Evolutionary conservation across 805 yeast genomes (phyloP).

Genomic region (Hanseniaspora occidentalis): DNA sequence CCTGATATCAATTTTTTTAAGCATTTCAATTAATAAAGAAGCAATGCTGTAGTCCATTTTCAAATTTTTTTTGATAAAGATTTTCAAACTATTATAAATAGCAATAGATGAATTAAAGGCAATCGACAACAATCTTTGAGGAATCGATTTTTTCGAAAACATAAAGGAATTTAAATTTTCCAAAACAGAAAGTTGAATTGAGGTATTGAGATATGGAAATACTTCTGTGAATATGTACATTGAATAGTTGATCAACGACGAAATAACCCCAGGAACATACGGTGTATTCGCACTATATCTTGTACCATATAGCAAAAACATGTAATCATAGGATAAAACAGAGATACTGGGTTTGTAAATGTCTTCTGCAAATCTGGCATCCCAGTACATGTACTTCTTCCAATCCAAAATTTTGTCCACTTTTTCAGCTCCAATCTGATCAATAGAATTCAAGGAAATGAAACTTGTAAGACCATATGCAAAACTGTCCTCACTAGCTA

Average conservation of each 20-base stretch:
- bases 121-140: conserved; percentile 34
- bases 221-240: conserved; percentile 62
- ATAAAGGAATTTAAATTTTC: conserved; percentile 59
- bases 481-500: conserved; percentile 28
- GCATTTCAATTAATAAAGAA: conserved; percentile 35
- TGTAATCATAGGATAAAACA: conserved; percentile 8
- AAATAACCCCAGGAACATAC: conserved; percentile 32
- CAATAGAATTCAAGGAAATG: conserved; percentile 24
- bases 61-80: conserved; percentile 13
- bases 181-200: conserved; percentile 77
- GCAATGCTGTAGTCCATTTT: conserved; percentile 28
- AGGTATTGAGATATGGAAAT: conserved; percentile 58
- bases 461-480: conserved; percentile 46
- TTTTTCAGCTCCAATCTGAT: conserved; percentile 10
- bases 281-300: conserved; percentile 24
- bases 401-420: background rate
- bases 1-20: conserved; percentile 30
- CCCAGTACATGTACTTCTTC: conserved; percentile 12
- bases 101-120: conserved; percentile 53
- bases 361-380: conserved; percentile 13
- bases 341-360: conserved; percentile 12
- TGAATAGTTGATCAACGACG: conserved; percentile 59
- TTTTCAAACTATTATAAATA: conserved; percentile 36
- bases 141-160: conserved; percentile 27
- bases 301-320: conserved; percentile 13